phyloP scores from a whole-genome alignment of 345 rosid genomes.

The Kernera saxatilis region DNA sequence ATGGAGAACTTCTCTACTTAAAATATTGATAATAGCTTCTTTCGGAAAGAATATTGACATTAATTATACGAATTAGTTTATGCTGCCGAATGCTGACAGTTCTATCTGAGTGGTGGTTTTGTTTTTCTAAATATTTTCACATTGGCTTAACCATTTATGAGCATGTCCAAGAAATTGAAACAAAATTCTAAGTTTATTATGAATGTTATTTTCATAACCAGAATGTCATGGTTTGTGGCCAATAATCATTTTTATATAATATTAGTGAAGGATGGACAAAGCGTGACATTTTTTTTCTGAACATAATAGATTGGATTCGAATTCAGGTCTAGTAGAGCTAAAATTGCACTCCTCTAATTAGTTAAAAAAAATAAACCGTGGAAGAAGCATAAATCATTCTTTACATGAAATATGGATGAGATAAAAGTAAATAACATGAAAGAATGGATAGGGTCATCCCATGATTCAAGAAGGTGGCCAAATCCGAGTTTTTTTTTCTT shows the following conservation, averaged over 20 bases:
- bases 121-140: not conserved
- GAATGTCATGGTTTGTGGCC: not conserved
- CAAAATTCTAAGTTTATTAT: not conserved
- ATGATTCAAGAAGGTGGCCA: not conserved
- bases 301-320: not conserved
- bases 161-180: not conserved
- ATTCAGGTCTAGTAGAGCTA: not conserved
- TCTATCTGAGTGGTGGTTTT: not conserved
- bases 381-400: not conserved
- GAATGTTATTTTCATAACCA: not conserved
- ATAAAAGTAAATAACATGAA: no score
- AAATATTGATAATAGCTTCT: not conserved
- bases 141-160: not conserved
- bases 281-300: not conserved
- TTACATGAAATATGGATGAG: not conserved
- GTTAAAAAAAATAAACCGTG: not conserved
- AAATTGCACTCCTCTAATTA: not conserved
- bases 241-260: not conserved
- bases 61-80: not conserved
- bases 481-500: no score
- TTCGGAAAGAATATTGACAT: not conserved
- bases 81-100: not conserved
- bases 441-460: not conserved
- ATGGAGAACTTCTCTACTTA: not conserved
- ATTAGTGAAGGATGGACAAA: not conserved